A percentile compares a stretch with the other conserved stretches of the same genome.
Conservation (phyloP, 176 grass and related monocot species). For the Chloris gayana region DNA sequence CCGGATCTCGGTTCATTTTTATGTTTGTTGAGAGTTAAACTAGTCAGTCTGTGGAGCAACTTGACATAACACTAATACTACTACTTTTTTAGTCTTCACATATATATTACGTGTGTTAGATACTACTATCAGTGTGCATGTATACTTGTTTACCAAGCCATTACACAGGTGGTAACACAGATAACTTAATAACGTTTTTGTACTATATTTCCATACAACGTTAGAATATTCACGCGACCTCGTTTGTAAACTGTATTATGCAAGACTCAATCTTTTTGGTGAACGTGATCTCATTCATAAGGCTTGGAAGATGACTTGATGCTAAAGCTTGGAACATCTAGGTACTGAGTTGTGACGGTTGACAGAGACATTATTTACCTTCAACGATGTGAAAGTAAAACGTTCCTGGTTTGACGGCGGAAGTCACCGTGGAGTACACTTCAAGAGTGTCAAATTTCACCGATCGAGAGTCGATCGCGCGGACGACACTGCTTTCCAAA, state of each 20-base stretch:
- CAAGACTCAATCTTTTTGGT: neutral
- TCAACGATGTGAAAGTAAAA: slow-evolving; percentile 12
- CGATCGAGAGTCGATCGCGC: neutral
- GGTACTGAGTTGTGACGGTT: neutral
- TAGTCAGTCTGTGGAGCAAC: neutral
- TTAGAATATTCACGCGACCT: too few relatives aligned
- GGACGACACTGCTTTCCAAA: slow-evolving; percentile 38
- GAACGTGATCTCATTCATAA: neutral
- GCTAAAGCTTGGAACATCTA: slow-evolving; percentile 23
- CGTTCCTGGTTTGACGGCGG: slow-evolving; percentile 30
- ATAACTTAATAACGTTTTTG: too few relatives aligned
- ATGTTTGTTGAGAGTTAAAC: too few relatives aligned
- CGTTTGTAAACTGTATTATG: neutral
- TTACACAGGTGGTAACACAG: neutral
- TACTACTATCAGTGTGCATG: neutral
- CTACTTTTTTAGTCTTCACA: too few relatives aligned
- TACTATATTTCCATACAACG: too few relatives aligned
- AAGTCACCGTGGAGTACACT: slow-evolving; percentile 33
- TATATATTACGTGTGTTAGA: too few relatives aligned
- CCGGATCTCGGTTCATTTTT: neutral
- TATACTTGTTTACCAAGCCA: neutral
- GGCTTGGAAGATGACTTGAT: neutral
- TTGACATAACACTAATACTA: neutral
- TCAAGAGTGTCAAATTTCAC: slow-evolving; percentile 7
- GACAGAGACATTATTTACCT: slow-evolving; percentile 17